These are phyloP conservation scores for Trichoderma harzianum DNA, from an alignment of 2,329 filamentous ascomycete species.

Conservation along the genomic window DNA sequence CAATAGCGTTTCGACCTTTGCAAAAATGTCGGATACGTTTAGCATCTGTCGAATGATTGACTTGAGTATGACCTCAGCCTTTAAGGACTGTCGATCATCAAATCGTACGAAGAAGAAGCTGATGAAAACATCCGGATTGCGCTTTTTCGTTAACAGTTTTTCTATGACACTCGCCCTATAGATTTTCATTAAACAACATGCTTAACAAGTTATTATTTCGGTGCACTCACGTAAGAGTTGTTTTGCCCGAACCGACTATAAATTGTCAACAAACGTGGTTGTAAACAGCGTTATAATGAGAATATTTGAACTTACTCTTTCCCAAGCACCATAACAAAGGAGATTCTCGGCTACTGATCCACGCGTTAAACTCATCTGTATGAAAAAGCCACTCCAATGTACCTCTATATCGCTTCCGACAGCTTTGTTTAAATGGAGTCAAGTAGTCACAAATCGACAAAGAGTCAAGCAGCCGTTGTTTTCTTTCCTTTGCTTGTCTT, in stretches of 20 bases:
- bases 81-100: slow-evolving; percentile 17
- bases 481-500: slow-evolving; percentile 20
- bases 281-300: no score
- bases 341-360: slow-evolving; percentile 16
- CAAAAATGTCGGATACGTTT: not conserved
- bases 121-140: not conserved
- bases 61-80: slow-evolving; percentile 20
- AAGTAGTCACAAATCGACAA: slow-evolving; percentile 29
- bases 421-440: slow-evolving; percentile 27
- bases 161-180: slow-evolving; percentile 19
- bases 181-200: not conserved
- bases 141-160: slow-evolving; percentile 13
- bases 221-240: slow-evolving; percentile 20
- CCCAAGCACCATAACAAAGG: slow-evolving; percentile 30
- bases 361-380: slow-evolving; percentile 26
- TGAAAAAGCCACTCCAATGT: slow-evolving; percentile 30
- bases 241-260: slow-evolving; percentile 28
- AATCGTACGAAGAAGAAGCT: slow-evolving; percentile 21
- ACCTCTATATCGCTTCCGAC: slow-evolving; percentile 26
- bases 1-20: not conserved
- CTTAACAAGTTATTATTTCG: not conserved
- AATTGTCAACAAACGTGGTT: not conserved
- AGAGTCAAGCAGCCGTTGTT: slow-evolving; percentile 24
- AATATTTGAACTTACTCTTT: slow-evolving; percentile 27
- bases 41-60: slow-evolving; percentile 21